Base-by-base conservation (phyloP, 2,329 filamentous ascomycete species). In the Aspergillus udagawae region DNA sequence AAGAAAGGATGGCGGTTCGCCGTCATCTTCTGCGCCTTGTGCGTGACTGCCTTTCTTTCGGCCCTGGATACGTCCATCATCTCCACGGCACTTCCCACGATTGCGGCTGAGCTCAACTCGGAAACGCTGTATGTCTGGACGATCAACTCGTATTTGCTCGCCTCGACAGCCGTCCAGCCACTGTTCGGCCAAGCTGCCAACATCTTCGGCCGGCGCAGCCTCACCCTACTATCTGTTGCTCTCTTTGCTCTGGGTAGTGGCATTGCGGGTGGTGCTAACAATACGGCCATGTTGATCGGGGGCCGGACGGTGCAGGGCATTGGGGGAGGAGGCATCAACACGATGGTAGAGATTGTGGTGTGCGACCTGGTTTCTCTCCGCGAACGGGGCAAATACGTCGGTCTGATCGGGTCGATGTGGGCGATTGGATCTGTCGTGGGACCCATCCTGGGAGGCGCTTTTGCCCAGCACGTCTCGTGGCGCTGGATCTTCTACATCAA, bases 261-360 rank as follows among this genome's bases (percentile, higher is more conserved):
- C 0, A 72, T 87, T 3, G 77, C 73, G 45, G 83, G 82, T 0
- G 77, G 76, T 0, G 79, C 83, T 0, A 73, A 64, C 0, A 77
- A 61, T 7, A 72, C 70, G 0, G 64, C 61, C 0, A 78, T 79
- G 65, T 71, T 88, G 2, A 83, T 88, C 14, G 77, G 74, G 59
- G 82, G 82, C n/a, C 76, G 84, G 0, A 76, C 76, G 0, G 67
- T 87, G 1, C 83, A 86, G 55, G 84, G 85, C 0, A 63, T 81
- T 1, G 81, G 80, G 0, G 75, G 70, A 1, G 79, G 77, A 1
- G 80, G 80, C 0, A 74, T 79, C 60, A 64, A 60, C 25, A 57
- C 70, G 2, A 63, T 82, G 52, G 73, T 72, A 0, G 75, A 79
- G 32, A 73, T 81, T 20, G 70, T 80, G 1, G 69, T 80, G 2